Conservation (phyloP, 192 early-diverging fungal genomes). For the Dissophora globulifera region DNA sequence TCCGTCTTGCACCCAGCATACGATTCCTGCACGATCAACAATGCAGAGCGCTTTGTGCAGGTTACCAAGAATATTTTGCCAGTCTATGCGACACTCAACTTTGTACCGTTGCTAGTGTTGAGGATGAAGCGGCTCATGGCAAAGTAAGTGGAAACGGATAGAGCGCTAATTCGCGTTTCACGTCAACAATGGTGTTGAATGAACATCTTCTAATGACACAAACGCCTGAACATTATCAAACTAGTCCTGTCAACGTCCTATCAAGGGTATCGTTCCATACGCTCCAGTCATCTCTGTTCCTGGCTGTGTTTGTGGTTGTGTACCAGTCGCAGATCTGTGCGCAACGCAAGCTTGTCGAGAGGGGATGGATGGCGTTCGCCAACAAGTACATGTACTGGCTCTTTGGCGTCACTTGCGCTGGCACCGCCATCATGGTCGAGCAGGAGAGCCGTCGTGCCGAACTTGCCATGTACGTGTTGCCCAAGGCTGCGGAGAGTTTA, state of each 20-base stretch:
- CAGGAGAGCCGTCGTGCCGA: conserved; percentile 73
- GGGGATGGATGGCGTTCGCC: conserved; percentile 51
- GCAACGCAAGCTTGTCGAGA: conserved; percentile 67
- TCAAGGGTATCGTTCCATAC: conserved; percentile 63
- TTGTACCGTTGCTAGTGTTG: conserved; percentile 77
- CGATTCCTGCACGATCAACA: conserved; percentile 59
- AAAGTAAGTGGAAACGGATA: no score
- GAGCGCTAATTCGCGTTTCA: no score
- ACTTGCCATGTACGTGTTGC: conserved; percentile 82
- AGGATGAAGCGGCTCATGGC: conserved; percentile 64
- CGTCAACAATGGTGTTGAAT: no score
- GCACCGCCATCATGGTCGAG: conserved; percentile 74
- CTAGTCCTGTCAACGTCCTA: conserved; percentile 64
- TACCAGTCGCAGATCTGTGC: conserved; percentile 77
- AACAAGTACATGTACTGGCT: conserved; percentile 73
- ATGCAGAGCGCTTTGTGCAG: conserved; percentile 59
- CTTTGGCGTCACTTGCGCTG: conserved; percentile 66
- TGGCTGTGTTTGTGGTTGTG: conserved; percentile 69
- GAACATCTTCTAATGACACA: no score
- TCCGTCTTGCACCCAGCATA: conserved; percentile 63
- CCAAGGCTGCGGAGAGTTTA: conserved; percentile 74
- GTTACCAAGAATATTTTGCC: conserved; percentile 66
- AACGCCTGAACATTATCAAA: no score
- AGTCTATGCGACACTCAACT: conserved; percentile 77
- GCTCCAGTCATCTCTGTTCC: conserved; percentile 70